Evolutionary conservation across 2,329 filamentous ascomycete species (phyloP), one percentile per base, ranked within the genome.

Genomic region (Diaporthe nobilis): DNA sequence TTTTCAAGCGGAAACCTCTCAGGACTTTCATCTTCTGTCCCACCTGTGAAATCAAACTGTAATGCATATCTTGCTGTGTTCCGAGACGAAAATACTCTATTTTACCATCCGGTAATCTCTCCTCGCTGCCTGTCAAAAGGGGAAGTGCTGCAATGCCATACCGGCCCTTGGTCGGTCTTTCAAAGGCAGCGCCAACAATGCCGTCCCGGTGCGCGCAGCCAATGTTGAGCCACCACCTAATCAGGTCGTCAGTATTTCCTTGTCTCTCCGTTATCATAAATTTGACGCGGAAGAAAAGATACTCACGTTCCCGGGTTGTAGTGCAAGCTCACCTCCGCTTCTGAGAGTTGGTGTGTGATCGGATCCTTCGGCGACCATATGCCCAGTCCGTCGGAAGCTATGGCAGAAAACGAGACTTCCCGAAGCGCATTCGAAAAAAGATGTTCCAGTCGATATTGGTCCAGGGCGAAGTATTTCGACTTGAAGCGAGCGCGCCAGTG

Each of bases 201-300:
- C 90, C 89, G 78, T 92, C 90, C 39, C 88, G 86, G 75, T 88
- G 84, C 2, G 89, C 90, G 78, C 89, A 91, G 49, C 88, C 86
- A 44, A 91, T 83, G 72, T 90, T 89, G 25, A 90, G 80, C 89
- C 90, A 92, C 90, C 88, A 92, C 73, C 90, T 91, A 72, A n/a
- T n/a, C 42, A 8, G 1, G 2, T 6, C 15, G 55, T 75, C 53
- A 77, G 72, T 49, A 17, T 20, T 31, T 15, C 5, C 10, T 49
- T 51, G 3, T 8, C 7, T 37, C n/a, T 57, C 15, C 2, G 4
- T 12, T 4, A 12, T 31, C 5, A 31, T 7, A 22, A 1, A 3
- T 13, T 4, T 39, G 6, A 25, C n/a, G 8, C 12, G 15, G 37
- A 2, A 22, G 17, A 20, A 31, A 25, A 28, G 22, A 60, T 4